phyloP scores from a whole-genome alignment of 352 stramenopile genomes.

The Hyaloperonospora brassicae region DNA sequence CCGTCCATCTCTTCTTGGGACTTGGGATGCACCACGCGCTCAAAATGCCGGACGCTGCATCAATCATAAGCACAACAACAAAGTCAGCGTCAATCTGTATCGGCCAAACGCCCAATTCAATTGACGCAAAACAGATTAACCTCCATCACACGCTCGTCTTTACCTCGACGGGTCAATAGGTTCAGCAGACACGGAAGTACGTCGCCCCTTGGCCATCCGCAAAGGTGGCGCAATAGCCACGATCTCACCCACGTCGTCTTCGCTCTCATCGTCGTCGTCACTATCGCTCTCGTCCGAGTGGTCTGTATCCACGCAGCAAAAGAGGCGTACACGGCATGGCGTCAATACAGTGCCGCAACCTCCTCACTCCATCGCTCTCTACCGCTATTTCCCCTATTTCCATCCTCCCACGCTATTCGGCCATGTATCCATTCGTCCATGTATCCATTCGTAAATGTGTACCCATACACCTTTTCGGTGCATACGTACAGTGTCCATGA shows the following conservation, averaged over 20 bases:
- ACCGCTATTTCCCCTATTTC: not conserved
- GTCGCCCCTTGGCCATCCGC: slow-evolving; percentile 73
- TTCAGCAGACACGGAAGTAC: slow-evolving; percentile 84
- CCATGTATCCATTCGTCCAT: no score
- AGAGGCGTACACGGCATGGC: not conserved
- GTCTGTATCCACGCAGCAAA: slow-evolving; percentile 21
- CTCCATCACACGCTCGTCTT: no score
- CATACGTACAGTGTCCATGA: slow-evolving; percentile 23
- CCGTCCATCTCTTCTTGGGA: slow-evolving; percentile 63
- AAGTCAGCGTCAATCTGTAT: no score
- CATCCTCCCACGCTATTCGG: not conserved
- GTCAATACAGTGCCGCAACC: slow-evolving; percentile 7
- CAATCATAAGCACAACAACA: not conserved
- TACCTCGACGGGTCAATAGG: slow-evolving; percentile 77
- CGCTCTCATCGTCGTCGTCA: slow-evolving; percentile 77
- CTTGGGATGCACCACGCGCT: slow-evolving; percentile 80
- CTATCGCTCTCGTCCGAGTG: slow-evolving; percentile 84
- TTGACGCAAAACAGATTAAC: no score
- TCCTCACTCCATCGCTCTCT: slow-evolving; percentile 4
- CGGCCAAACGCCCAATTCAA: no score
- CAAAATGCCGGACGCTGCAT: slow-evolving; percentile 67
- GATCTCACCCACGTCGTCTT: slow-evolving; percentile 80
- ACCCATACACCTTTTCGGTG: no score
- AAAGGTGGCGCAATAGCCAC: slow-evolving; percentile 42
- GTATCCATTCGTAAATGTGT: no score